These are phyloP conservation scores for Carallia brachiata DNA, from an alignment of 345 rosid species.

Conservation along the genomic window DNA sequence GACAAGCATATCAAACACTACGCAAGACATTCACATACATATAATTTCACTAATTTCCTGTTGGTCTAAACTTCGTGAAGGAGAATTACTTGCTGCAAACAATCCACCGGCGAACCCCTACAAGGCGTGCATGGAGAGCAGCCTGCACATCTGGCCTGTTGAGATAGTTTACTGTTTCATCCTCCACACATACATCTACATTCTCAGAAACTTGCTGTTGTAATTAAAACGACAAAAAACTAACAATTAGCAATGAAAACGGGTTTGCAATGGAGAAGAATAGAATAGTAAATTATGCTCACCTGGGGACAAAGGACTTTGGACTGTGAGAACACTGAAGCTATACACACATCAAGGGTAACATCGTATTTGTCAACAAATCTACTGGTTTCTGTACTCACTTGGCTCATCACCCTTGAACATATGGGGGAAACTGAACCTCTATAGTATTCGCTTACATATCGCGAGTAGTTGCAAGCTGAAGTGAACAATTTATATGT, in stretches of 20 bases:
- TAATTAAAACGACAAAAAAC: neutral
- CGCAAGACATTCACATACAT: neutral
- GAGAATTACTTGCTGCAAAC: constrained; percentile 89
- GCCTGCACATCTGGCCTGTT: constrained; percentile 85
- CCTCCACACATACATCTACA: constrained; percentile 92
- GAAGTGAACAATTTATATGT: constrained; percentile 84
- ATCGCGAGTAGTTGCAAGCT: constrained; percentile 84
- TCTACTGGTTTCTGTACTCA: constrained; percentile 75
- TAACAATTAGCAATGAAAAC: constrained; percentile 9
- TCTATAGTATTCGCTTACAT: constrained; percentile 81
- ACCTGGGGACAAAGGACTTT: constrained; percentile 68
- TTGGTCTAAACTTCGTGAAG: neutral
- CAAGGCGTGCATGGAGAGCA: constrained; percentile 87
- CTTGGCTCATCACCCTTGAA: constrained; percentile 84
- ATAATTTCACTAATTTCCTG: neutral
- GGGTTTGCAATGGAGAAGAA: neutral
- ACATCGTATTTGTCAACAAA: constrained; percentile 95
- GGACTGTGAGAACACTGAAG: constrained; percentile 79
- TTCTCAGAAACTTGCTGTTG: constrained; percentile 71
- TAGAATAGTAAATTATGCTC: constrained; percentile 16
- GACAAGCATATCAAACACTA: neutral
- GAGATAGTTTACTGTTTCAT: constrained; percentile 82
- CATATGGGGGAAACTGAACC: constrained; percentile 70
- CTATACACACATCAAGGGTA: constrained; percentile 87
- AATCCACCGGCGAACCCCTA: constrained; percentile 74